Base-by-base conservation (phyloP, 2,329 filamentous ascomycete genomes). In the Xylariomycetidae sp. region DNA sequence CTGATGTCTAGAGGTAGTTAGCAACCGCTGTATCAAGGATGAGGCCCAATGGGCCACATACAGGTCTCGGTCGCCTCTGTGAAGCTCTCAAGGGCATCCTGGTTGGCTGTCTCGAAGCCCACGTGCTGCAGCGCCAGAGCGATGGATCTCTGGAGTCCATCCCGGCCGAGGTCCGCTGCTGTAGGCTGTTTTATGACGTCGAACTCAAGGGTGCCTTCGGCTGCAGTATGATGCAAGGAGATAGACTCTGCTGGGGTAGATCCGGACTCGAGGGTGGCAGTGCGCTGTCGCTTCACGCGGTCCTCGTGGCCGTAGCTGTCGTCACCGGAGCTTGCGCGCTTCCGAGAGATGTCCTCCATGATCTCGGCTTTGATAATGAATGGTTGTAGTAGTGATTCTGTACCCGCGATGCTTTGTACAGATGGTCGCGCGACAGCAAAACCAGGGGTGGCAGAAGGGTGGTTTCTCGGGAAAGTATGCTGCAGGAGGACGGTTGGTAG, bases 31-130 rank as follows among this genome's bases (percentile, higher is more conserved):
- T 31, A 14, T 18, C 12, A 12, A 13, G 19, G 12, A 23, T n/a
- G 14, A 18, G n/a, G n/a, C n/a, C n/a, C 9, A 16, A 13, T 28
- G 16, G 10, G 30, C 10, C 17, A 52, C 74, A 39, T 53, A 80
- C 77, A 82, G 4, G 65, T 64, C 47, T 81, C 76, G 2, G 72
- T 68, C 44, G 70, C 60, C 14, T 59, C 54, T 4, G 72, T 67
- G 26, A 81, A 73, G 43, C 70, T 70, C 51, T 80, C 75, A 45
- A 82, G 54, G 2, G 76, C 75, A 33, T 76, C 70, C 6, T 65
- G 63, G 1, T 62, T 68, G 10, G 75, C 68, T 17, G 63, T 60
- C 19, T 69, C 62, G 44, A 80, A 82, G 18, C 77, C 77, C 23
- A 79, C 69, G 39, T 78, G 69, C 25, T 70, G 57, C 18, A 81